phyloP scores from a whole-genome alignment of 768 basidiomycete genomes.

The Clathrus columnatus region DNA sequence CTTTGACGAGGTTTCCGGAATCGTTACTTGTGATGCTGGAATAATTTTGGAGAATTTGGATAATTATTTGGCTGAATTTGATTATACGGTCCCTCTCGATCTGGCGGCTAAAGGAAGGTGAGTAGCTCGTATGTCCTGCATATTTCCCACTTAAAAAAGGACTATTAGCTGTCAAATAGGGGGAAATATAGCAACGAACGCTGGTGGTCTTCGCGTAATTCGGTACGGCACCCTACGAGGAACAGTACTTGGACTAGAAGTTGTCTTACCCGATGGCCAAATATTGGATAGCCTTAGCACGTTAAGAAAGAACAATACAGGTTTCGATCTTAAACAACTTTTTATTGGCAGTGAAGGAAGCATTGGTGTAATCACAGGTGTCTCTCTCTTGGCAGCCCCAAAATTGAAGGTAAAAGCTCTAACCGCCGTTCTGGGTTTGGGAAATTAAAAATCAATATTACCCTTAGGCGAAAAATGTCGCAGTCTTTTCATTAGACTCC shows the following conservation, averaged over 20 bases:
- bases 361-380: conserved; percentile 88
- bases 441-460: not conserved
- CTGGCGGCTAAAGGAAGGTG: conserved; percentile 94
- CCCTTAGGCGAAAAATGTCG: conserved; percentile 32
- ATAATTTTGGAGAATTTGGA: conserved; percentile 86
- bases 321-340: conserved; percentile 95
- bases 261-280: conserved; percentile 90
- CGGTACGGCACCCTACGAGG: conserved; percentile 95
- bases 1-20: conserved; percentile 80
- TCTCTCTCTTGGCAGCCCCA: conserved; percentile 87
- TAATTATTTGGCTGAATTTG: conserved; percentile 74
- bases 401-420: conserved; percentile 31
- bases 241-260: conserved; percentile 89
- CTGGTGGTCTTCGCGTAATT: conserved; percentile 89
- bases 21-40: conserved; percentile 89
- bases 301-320: conserved; percentile 95
- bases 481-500: conserved; percentile 34
- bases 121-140: conserved; percentile 11
- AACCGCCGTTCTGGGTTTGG: not conserved
- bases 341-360: conserved; percentile 98
- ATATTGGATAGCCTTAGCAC: conserved; percentile 84
- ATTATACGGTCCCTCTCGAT: conserved; percentile 96
- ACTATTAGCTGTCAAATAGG: conserved; percentile 84
- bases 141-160: not conserved
- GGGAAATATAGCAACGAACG: conserved; percentile 95